Base-by-base conservation (phyloP, 805 yeast genomes). In the Starmerella sp. region DNA sequence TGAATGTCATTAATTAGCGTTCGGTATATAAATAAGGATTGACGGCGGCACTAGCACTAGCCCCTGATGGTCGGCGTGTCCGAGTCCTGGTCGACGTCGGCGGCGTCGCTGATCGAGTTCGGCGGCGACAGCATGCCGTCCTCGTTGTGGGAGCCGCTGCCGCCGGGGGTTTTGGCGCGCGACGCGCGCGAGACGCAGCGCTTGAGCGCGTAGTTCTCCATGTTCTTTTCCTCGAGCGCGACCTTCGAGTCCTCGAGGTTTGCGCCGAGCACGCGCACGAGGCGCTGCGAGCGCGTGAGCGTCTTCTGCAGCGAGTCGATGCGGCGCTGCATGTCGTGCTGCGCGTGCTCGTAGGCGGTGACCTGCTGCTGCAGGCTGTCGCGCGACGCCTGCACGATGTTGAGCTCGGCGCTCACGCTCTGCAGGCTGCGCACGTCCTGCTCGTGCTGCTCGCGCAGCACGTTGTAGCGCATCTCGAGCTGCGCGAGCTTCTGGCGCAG, bases 161-260 rank as follows among this genome's bases (percentile, higher is more conserved):
- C 39, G 22, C 38, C 31, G 2, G 13, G 8, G 39, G 17, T 11
- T 32, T 34, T 34, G 14, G 49, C 13, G 5, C 36, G 36, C 11
- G 39, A 30, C 30, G 39, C 49, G 13, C 49, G 49, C 14, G 31
- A 17, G 8, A 43, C 41, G 15, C 14, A 11, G 15, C 49, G 35
- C 49, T 30, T 41, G 6, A 39, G 13, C 10, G 34, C 42, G 48
- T 67, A 70, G 55, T 67, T 68, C 51, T 69, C 72, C 58, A 69
- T 63, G 8, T 66, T 65, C 58, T 63, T 63, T 46, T 68, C 71
- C 55, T 69, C 72, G 5, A 69, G 58, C 4, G 70, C 60, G 35
- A 69, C 59, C 57, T 69, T 67, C 30, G 66, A 60, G 41, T 69
- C 72, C 46, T 64, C 66, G 34, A 68, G 43, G 29, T 60, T 59